Conservation (phyloP, 495 filamentous ascomycete genomes). For the Diplogelasinospora grovesii region DNA sequence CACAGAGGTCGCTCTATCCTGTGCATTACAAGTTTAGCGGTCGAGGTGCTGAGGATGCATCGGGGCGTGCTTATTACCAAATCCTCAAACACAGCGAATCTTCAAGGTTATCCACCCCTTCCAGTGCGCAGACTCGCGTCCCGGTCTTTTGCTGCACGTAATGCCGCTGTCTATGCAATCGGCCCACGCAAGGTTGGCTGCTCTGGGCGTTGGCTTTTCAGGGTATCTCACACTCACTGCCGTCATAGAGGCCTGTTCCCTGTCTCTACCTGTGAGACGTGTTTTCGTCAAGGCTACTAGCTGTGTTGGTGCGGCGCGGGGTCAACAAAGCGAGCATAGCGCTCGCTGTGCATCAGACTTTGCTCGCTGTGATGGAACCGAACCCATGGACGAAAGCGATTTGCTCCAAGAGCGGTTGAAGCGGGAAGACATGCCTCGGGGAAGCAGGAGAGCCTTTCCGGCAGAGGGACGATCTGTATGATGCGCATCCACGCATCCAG, state of each 20-base stretch:
- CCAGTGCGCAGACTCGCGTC: slow-evolving; percentile 1
- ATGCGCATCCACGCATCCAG: slow-evolving; percentile 18
- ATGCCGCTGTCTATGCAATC: slow-evolving; percentile 14
- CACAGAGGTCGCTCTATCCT: slow-evolving; percentile 8
- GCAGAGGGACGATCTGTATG: slow-evolving; percentile 19
- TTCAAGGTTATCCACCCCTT: background rate
- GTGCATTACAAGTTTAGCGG: too few species aligned
- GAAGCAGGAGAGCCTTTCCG: slow-evolving; percentile 14
- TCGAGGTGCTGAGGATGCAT: too few species aligned
- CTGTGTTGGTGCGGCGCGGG: slow-evolving; percentile 9
- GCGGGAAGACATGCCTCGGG: slow-evolving; percentile 18
- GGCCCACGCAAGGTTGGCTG: slow-evolving; percentile 1
- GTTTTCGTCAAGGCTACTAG: too few species aligned
- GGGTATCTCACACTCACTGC: slow-evolving; percentile 8
- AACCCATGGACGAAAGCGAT: slow-evolving; percentile 11
- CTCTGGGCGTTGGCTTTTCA: background rate
- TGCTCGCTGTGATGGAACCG: slow-evolving; percentile 13
- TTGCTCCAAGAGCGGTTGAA: slow-evolving; percentile 16
- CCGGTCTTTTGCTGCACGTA: slow-evolving; percentile 8
- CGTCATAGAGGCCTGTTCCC: slow-evolving; percentile 15
- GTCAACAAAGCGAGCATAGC: slow-evolving; percentile 5
- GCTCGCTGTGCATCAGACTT: slow-evolving; percentile 11
- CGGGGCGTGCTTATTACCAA: too few species aligned
- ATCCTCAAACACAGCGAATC: background rate
- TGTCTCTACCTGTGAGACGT: too few species aligned